These are phyloP conservation scores for Ascochyta fabae DNA, from an alignment of 2,329 filamentous ascomycete genomes.

Conservation along the genomic window DNA sequence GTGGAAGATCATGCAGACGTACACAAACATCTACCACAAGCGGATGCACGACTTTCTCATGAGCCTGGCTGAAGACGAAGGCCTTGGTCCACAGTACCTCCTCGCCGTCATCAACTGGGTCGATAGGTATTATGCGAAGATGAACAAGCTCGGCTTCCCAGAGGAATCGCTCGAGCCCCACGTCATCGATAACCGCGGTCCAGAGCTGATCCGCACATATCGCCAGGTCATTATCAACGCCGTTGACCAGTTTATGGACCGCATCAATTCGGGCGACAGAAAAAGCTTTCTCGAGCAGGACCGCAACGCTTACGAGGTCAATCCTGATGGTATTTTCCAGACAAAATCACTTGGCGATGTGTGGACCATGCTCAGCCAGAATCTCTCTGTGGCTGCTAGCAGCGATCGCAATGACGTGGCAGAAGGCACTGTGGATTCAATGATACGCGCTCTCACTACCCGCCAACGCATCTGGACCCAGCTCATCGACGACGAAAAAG, in stretches of 20 bases:
- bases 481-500: slow-evolving; percentile 84
- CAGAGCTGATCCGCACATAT: slow-evolving; percentile 92
- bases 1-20: slow-evolving; percentile 94
- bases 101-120: slow-evolving; percentile 94
- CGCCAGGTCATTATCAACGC: slow-evolving; percentile 93
- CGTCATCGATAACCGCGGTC: slow-evolving; percentile 86
- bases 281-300: slow-evolving; percentile 81
- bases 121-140: slow-evolving; percentile 94
- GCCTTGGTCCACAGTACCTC: slow-evolving; percentile 84
- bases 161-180: slow-evolving; percentile 81
- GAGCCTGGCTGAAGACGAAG: slow-evolving; percentile 79
- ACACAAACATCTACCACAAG: slow-evolving; percentile 87
- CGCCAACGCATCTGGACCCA: slow-evolving; percentile 87
- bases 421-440: slow-evolving; percentile 93
- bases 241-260: slow-evolving; percentile 96
- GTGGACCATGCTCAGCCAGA: slow-evolving; percentile 97
- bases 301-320: slow-evolving; percentile 77
- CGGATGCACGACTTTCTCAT: slow-evolving; percentile 96
- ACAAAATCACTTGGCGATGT: slow-evolving; percentile 92
- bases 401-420: slow-evolving; percentile 88
- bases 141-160: slow-evolving; percentile 84
- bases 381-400: slow-evolving; percentile 82
- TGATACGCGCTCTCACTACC: slow-evolving; percentile 84
- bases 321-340: slow-evolving; percentile 84
- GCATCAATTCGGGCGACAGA: slow-evolving; percentile 83